Conservation (phyloP, 139 green algal genomes). For the Picochlorum costavermella region DNA sequence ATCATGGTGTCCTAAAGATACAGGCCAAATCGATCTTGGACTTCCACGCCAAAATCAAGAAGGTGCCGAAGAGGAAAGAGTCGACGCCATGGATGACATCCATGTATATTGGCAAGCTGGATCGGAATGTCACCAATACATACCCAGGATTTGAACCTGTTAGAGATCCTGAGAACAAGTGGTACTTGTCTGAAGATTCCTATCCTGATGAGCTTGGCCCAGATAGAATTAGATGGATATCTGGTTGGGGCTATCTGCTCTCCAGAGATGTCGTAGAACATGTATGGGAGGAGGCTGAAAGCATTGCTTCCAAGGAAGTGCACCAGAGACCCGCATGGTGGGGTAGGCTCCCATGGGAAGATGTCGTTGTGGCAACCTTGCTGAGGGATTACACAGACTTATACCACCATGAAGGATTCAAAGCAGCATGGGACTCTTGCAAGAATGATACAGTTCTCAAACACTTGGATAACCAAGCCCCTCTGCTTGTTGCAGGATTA, state of each 20-base stretch:
- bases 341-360: constrained; percentile 51
- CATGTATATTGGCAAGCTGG: constrained; percentile 24
- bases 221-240: constrained; percentile 20
- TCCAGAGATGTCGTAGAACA: constrained; percentile 35
- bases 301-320: neutral
- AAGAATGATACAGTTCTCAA: constrained; percentile 19
- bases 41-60: neutral
- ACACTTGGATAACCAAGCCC: constrained; percentile 32
- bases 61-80: neutral
- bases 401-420: constrained; percentile 30
- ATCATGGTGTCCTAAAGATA: neutral
- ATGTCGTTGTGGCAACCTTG: constrained; percentile 41
- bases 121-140: constrained; percentile 5
- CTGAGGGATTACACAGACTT: neutral
- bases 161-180: constrained; percentile 15
- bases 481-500: constrained; percentile 17
- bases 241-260: constrained; percentile 53
- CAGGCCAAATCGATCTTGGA: neutral
- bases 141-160: constrained; percentile 22
- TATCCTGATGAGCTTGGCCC: constrained; percentile 9
- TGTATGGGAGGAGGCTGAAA: constrained; percentile 13
- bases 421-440: constrained; percentile 28
- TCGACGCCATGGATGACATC: constrained; percentile 1
- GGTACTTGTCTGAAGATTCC: constrained; percentile 16
- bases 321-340: constrained; percentile 25